Evolutionary conservation across 2,329 filamentous ascomycete genomes (phyloP), one percentile per base, ranked within the genome.

Genomic region (Fusarium sp.): DNA sequence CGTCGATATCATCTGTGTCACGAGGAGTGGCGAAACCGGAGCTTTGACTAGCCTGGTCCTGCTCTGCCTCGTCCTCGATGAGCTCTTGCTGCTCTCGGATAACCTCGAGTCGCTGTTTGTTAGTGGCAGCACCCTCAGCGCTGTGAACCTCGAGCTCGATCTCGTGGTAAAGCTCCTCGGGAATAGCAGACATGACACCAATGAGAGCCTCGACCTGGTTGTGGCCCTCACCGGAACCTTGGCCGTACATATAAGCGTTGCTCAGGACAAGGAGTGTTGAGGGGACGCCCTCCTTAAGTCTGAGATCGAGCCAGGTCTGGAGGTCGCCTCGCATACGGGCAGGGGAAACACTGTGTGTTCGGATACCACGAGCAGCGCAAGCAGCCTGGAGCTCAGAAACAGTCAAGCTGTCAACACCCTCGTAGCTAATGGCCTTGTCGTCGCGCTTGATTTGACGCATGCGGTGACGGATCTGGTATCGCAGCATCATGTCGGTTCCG

Each of bases 401-500:
- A n/a, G 94, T 97, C 55, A 99, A 88, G 57, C 92, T 94, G 65
- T 97, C 94, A 30, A 99, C 91, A 34, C 96, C 94, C 81, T 99
- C 96, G 77, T 91, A 97, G 79, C 90, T 92, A 78, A 99, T 99
- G 69, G 94, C 94, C 72, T 91, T 91, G 83, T 99, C 96, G 77
- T 99, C 96, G 69, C 95, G 91, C 90, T 99, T 99, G 86, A 98
- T 98, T 83, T 99, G 96, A 75, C 95, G 90, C 96, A 99, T 99
- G 69, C 95, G 93, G 83, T 98, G 94, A 62, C 96, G 93, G 76
- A 99, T 90, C 79, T 97, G 94, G 83, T 99, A 99, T 58, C 96
- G 93, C 54, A 99, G 90, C 92, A 99, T 97, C 81, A 94, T 93
- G 81, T 99, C 96, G 24, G 96, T 98, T 71, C 96, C 96, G 76